Base-by-base conservation (phyloP, 352 stramenopile genomes). In the Phytophthora pinifolia region DNA sequence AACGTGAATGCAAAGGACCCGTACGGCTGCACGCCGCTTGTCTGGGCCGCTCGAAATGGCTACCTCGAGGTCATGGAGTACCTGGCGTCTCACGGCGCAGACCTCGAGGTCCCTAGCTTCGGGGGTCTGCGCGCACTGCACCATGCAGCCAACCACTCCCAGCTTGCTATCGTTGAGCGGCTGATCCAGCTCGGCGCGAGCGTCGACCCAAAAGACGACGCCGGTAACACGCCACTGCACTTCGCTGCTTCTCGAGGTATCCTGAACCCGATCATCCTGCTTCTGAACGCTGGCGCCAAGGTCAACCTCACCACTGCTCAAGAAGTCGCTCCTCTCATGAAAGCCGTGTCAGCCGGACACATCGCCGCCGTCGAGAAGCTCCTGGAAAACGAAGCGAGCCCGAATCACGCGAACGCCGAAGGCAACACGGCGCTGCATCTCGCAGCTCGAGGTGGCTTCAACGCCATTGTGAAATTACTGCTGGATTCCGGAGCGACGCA, bases 351-450 rank as follows among this genome's bases (percentile, higher is more conserved):
- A n/a, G 85, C 78, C 1, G 86, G 86, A 9, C 88, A 97, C 50
- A 37, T 72, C 9, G 85, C 84, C 5, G 79, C 82, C 7, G 81
- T 92, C n/a, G 88, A 94, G 60, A 94, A 94, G 67, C 78, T 96
- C n/a, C 63, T 94, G 27, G 81, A 90, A 44, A 83, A 82, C 60
- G 83, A 87, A 32, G 86, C 81, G n/a, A 88, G 70, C 42, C 67
- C 68, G 6, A 84, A 83, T 25, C 62, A 72, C 36, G 66, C 62
- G n/a, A 91, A 94, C 49, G 27, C 58, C 4, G 81, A 94, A 44
- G 85, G 85, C 46, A 94, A 95, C 64, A 89, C 83, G 20, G 85
- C 87, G 32, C 73, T 96, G 33, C 88, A 96, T 43, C 47, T 94
- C 13, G 86, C 84, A n/a, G 77, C 87, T 3, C 72, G 77, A 14